Evolutionary conservation across 2,329 filamentous ascomycete species (phyloP).

Genomic region (Massarina eburnea): DNA sequence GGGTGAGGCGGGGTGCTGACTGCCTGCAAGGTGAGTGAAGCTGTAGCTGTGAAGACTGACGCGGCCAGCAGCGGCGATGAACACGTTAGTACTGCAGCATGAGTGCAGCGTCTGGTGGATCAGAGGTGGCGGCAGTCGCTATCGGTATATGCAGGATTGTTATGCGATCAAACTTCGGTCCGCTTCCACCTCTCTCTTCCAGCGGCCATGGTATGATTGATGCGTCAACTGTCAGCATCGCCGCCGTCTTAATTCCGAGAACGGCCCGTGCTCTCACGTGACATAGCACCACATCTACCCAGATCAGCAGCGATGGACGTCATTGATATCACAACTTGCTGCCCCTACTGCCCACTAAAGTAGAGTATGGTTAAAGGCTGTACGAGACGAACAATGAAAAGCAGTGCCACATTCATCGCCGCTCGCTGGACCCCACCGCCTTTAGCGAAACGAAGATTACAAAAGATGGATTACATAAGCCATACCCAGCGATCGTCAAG

Average conservation of each 20-base stretch:
- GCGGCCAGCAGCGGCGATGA: slow-evolving; percentile 1
- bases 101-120: neutral
- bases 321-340: too few relatives aligned
- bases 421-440: too few relatives aligned
- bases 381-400: too few relatives aligned
- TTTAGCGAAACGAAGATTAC: too few relatives aligned
- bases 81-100: slow-evolving; percentile 6
- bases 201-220: neutral
- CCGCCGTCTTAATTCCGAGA: slow-evolving; percentile 6
- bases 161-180: slow-evolving; percentile 4
- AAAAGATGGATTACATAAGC: too few relatives aligned
- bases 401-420: too few relatives aligned
- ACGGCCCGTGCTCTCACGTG: slow-evolving; percentile 1
- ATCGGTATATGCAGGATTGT: neutral
- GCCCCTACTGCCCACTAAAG: too few relatives aligned
- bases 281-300: neutral
- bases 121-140: neutral
- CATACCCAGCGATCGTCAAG: too few relatives aligned
- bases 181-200: slow-evolving; percentile 4
- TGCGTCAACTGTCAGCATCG: slow-evolving; percentile 3
- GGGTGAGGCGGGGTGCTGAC: neutral
- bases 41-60: neutral
- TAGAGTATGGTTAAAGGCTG: too few relatives aligned
- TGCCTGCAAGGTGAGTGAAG: neutral
- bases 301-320: neutral